Conservation (phyloP, 805 yeast species). For the Cyberlindnera suaveolens region DNA sequence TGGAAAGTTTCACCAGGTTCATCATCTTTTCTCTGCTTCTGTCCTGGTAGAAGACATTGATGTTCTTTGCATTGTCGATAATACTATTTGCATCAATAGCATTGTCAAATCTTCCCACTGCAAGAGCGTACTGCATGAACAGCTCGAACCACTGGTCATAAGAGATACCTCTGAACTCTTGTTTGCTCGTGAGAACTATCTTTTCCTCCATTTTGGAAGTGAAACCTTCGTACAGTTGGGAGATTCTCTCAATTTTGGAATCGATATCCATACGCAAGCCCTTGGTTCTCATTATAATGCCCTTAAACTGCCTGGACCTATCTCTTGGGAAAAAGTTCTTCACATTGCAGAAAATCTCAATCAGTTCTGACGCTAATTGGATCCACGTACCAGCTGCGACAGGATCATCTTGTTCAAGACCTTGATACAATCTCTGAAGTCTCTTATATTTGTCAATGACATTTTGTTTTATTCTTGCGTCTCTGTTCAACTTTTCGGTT, state of each 20-base stretch:
- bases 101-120: slow-evolving; percentile 53
- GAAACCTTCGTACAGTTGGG: slow-evolving; percentile 55
- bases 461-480: slow-evolving; percentile 49
- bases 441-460: slow-evolving; percentile 51
- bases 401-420: slow-evolving; percentile 42
- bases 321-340: slow-evolving; percentile 76
- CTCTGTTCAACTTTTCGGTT: slow-evolving; percentile 48
- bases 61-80: slow-evolving; percentile 66
- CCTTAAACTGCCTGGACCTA: slow-evolving; percentile 61
- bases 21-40: slow-evolving; percentile 53
- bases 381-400: slow-evolving; percentile 78
- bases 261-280: slow-evolving; percentile 61
- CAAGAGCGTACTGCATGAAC: slow-evolving; percentile 72
- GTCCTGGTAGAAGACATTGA: slow-evolving; percentile 72
- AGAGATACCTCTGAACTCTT: slow-evolving; percentile 65
- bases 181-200: slow-evolving; percentile 41
- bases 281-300: slow-evolving; percentile 56
- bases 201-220: slow-evolving; percentile 35
- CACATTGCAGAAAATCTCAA: slow-evolving; percentile 76
- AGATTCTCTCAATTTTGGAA: slow-evolving; percentile 63
- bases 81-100: slow-evolving; percentile 62
- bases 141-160: slow-evolving; percentile 83
- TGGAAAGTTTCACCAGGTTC: slow-evolving; percentile 60
- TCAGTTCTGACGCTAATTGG: slow-evolving; percentile 72
- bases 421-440: slow-evolving; percentile 44